Evolutionary conservation across 306 rosid species (phyloP).

Genomic region (Malus orientalis): DNA sequence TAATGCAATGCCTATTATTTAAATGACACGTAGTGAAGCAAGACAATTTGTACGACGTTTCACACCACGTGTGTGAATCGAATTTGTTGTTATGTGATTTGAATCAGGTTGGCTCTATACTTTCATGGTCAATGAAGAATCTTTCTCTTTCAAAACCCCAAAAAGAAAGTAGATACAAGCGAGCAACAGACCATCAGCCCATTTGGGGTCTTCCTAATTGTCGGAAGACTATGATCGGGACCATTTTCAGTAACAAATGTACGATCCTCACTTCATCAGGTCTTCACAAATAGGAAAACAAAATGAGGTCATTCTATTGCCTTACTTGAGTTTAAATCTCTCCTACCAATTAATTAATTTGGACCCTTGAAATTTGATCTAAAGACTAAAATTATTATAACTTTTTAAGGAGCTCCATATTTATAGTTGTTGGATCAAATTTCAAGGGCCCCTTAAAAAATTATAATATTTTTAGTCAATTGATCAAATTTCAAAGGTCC

Average conservation of each 20-base stretch:
- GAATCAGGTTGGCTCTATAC: neutral
- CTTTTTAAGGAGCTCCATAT: too few relatives aligned
- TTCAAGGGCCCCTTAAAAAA: too few relatives aligned
- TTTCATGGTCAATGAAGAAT: neutral
- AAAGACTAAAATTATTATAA: too few relatives aligned
- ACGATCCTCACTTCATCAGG: neutral
- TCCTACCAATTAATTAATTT: too few relatives aligned
- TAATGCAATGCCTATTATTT: too few relatives aligned
- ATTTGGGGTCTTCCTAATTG: neutral
- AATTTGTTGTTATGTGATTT: neutral
- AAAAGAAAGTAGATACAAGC: neutral
- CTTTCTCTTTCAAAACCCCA: neutral
- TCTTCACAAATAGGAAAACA: neutral
- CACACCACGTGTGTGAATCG: slow-evolving; percentile 19
- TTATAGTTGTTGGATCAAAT: too few relatives aligned
- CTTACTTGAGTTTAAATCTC: neutral
- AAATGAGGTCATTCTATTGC: neutral
- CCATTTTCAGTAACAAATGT: neutral
- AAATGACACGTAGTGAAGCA: neutral
- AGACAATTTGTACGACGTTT: neutral
- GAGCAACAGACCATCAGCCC: neutral
- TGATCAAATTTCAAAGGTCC: accelerated
- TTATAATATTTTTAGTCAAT: too few relatives aligned
- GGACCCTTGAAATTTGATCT: too few relatives aligned
- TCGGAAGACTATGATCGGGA: neutral